A percentile compares a stretch with the other conserved stretches of the same genome.
phyloP scores from a whole-genome alignment of 2,329 filamentous ascomycete species.

The Coccinonectria pachysandricola region DNA sequence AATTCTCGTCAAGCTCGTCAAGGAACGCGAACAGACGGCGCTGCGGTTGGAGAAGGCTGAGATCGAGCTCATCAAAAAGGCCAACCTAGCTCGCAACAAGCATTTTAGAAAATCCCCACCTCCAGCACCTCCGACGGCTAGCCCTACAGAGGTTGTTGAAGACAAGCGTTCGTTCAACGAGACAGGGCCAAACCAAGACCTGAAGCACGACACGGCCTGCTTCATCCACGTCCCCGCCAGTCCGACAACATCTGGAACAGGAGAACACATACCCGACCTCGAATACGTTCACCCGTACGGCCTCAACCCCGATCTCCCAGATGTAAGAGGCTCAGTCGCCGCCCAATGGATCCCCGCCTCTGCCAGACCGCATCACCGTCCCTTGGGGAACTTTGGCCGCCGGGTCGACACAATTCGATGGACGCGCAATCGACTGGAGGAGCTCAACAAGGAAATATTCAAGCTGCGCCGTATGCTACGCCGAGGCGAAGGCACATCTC shows the following conservation, averaged over 20 bases:
- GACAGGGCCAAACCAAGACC: constrained; percentile 2
- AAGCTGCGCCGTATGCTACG: constrained; percentile 69
- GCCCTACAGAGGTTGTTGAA: constrained; percentile 3
- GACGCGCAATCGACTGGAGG: constrained; percentile 49
- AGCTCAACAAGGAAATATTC: constrained; percentile 30
- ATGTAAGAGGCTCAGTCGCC: constrained; percentile 44
- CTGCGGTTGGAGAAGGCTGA: constrained; percentile 80
- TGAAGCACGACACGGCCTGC: constrained; percentile 8
- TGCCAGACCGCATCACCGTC: constrained; percentile 63
- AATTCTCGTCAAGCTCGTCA: constrained; percentile 69
- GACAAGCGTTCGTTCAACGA: constrained; percentile 3
- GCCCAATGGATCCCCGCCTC: constrained; percentile 64
- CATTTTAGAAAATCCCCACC: constrained; percentile 5
- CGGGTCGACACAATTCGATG: constrained; percentile 94
- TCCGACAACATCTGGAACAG: constrained; percentile 4
- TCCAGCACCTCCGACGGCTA: constrained; percentile 2
- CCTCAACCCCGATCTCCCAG: constrained; percentile 24
- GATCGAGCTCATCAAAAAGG: constrained; percentile 70
- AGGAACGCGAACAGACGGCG: constrained; percentile 70
- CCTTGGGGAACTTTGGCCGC: constrained; percentile 61
- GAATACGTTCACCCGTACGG: constrained; percentile 29
- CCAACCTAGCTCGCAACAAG: constrained; percentile 63
- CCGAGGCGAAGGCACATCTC: constrained; percentile 54
- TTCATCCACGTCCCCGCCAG: constrained; percentile 4
- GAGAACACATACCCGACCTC: constrained; percentile 19